Evolutionary conservation across 768 basidiomycete species (phyloP), one percentile per base, ranked within the genome.

Genomic region (Lyophyllum atratum): DNA sequence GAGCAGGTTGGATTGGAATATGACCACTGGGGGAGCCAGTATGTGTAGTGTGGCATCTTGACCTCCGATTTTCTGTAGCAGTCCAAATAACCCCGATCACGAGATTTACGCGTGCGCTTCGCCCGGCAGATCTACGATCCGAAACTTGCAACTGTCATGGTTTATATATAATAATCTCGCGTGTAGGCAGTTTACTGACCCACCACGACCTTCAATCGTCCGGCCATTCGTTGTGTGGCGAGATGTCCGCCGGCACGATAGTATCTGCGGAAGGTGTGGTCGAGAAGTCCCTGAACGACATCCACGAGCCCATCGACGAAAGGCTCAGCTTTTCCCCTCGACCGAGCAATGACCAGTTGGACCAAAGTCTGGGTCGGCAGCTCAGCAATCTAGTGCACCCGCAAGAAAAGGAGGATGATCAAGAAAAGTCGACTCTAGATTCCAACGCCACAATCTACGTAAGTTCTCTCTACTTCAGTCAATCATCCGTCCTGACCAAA

Each of bases 291-390:
- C 48, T 72, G 40, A 66, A 70, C 39, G 66, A 72, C 22, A 61
- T 71, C 31, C 55, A 65, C 24, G 71, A 78, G 49, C 65, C 70
- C 5, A 69, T 78, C 43, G 79, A 80, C 62, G 74, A 76, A 11
- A 69, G 75, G 42, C 60, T 78, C 29, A 68, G 66, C 50, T 54
- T 73, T 5, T 59, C 65, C 3, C 69, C 72, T 12, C 61, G 67
- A 19, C 71, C 75, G 8, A 63, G 62, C 49, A 66, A 68, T 37
- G 68, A 70, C 1, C 64, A 68, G 33, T 62, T 75, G 22, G 76
- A 78, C 52, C 68, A 72, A 53, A 59, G 60, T 15, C 62, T 75
- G n/a, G 60, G 63, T 4, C 67, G 63, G 11, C 72, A 74, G 46
- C 59, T 76, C 6, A 67, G 63, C 52, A 65, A 70, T 59, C 62